Evolutionary conservation across 1,284 basidiomycete species (phyloP), one percentile per base, ranked within the genome.

Genomic region (Neonothopanus nambi): DNA sequence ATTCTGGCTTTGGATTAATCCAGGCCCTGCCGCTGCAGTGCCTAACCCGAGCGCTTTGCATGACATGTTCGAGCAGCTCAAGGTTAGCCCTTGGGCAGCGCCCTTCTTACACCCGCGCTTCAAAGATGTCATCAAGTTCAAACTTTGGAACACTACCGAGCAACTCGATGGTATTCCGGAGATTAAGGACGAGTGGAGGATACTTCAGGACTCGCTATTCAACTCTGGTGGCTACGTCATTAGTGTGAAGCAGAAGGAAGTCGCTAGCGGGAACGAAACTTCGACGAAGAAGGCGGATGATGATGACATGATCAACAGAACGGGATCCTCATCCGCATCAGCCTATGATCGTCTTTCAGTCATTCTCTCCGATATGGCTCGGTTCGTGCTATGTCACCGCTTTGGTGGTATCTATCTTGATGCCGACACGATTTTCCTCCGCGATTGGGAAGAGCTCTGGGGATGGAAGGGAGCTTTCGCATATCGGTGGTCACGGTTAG

Each of bases 381-480:
- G 89, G 17, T 91, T 91, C 67, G 80, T 91, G 43, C 72, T 92
- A 1, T 88, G 85, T 48, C 85, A 92, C 67, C 83, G 87, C 11
- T 91, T 85, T 60, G 89, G 89, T 17, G 89, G 89, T 3, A 82
- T 89, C 51, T 92, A 91, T 62, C 80, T 92, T 51, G 89, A 92
- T 61, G 87, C 89, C 2, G 89, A 91, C 65, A 91, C 87, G 1
- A 77, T 92, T 54, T 77, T 92, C 59, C 72, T 91, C 3, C 80
- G 89, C 12, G 89, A 92, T 66, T 92, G 89, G 89, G 88, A 90
- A 67, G 89, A 91, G 62, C 72, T 92, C 3, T 92, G 87, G 87
- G 87, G 87, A 42, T 91, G 85, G 81, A 80, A 82, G 52, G 88
- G 88, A 15, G 86, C 87, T 28, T 91, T 91, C 62, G 89, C 88